phyloP scores from a whole-genome alignment of 352 stramenopile genomes.

The Globisporangium barbulae region DNA sequence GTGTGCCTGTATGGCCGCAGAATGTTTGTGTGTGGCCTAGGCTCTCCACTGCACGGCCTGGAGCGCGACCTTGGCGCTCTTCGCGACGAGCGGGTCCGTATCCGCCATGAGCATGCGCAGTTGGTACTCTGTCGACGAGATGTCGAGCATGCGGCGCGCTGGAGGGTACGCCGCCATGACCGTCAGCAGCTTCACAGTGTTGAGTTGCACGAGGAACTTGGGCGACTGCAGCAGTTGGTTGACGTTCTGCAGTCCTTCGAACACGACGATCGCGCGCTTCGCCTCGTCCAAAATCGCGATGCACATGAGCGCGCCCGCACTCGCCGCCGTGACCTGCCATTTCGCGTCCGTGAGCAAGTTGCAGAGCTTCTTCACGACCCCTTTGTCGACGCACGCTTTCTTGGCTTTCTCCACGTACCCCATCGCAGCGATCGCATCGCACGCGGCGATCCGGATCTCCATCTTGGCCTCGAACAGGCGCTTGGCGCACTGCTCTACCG shows the following conservation, averaged over 20 bases:
- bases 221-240: slow-evolving; percentile 65
- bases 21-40: slow-evolving; percentile 12
- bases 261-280: slow-evolving; percentile 58
- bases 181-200: slow-evolving; percentile 60
- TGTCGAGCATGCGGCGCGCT: slow-evolving; percentile 44
- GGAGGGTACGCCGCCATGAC: slow-evolving; percentile 56
- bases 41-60: slow-evolving; percentile 59
- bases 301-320: slow-evolving; percentile 61
- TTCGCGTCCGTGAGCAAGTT: slow-evolving; percentile 47
- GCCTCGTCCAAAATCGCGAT: slow-evolving; percentile 62
- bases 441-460: slow-evolving; percentile 45
- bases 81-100: slow-evolving; percentile 43
- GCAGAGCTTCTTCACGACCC: slow-evolving; percentile 54
- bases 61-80: slow-evolving; percentile 53
- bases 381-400: slow-evolving; percentile 48
- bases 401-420: slow-evolving; percentile 60
- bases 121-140: slow-evolving; percentile 47
- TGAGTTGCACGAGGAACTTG: slow-evolving; percentile 57
- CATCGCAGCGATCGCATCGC: slow-evolving; percentile 50
- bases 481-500: slow-evolving; percentile 36
- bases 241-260: slow-evolving; percentile 39
- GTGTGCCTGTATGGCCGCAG: not conserved
- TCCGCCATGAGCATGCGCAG: slow-evolving; percentile 39
- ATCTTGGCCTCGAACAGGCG: slow-evolving; percentile 37
- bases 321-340: slow-evolving; percentile 50